These are phyloP conservation scores for Klebsormidium nitens DNA, from an alignment of 139 green algal species.

Conservation along the genomic window DNA sequence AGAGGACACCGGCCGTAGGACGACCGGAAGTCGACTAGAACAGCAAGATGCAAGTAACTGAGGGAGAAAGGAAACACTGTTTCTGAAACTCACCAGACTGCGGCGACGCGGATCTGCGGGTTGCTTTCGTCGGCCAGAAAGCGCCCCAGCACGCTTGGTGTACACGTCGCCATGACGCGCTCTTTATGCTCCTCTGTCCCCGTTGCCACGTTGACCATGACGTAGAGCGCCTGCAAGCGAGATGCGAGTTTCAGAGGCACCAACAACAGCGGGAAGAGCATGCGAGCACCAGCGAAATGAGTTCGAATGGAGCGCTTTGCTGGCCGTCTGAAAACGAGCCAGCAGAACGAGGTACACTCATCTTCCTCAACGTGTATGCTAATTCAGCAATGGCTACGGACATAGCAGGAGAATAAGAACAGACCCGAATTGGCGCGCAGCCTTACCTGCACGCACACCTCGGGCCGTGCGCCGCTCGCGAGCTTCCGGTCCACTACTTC, in stretches of 20 bases:
- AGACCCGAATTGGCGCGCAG: too few relatives aligned
- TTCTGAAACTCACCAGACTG: constrained; percentile 9
- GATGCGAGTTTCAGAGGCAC: not conserved
- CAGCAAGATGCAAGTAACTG: too few relatives aligned
- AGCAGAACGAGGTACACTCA: not conserved
- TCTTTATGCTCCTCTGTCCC: constrained; percentile 12
- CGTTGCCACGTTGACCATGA: constrained; percentile 3
- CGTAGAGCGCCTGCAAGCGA: constrained; percentile 11
- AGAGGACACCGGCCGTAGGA: too few relatives aligned
- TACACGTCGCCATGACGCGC: not conserved
- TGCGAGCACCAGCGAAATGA: not conserved
- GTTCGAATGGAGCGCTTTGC: not conserved
- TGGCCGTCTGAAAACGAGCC: not conserved
- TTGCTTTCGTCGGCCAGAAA: not conserved
- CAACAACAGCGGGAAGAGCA: not conserved
- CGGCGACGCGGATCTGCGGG: constrained; percentile 5
- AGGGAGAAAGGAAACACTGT: too few relatives aligned
- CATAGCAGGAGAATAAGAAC: not conserved
- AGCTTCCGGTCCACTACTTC: too few relatives aligned
- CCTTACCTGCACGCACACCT: too few relatives aligned
- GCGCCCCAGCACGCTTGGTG: not conserved
- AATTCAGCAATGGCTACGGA: not conserved
- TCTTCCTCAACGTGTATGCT: not conserved
- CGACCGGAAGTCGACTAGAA: too few relatives aligned
- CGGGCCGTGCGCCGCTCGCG: too few relatives aligned